Evolutionary conservation across 169 alveolate species (phyloP), one percentile per base, ranked within the genome.

Genomic region (Plasmodium gaboni): DNA sequence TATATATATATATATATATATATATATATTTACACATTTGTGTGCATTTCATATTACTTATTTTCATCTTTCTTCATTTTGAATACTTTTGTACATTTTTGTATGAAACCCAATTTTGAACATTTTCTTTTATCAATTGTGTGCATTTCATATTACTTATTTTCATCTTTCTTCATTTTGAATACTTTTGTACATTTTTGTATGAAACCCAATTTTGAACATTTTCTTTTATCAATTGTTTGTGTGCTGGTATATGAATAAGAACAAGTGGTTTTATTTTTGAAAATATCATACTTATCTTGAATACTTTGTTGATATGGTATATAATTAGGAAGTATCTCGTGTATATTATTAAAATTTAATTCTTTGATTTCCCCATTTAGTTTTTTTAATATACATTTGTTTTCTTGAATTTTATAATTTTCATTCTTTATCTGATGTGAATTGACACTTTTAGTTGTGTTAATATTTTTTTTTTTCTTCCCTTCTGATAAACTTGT

Each of bases 151-250:
- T 26, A 9, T 42, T 69, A 83, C 85, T 17, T 60, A 64, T 55
- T 7, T 38, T 38, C 46, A 38, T 0, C 46, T 6, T 38, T 15
- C 22, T 38, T 38, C 8, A 46, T 83, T 42, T 26, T 19, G 17
- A 85, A 67, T 1, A 85, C 86, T n/a, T 67, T 57, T 28, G 71
- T 65, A 13, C 91, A 83, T 44, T 83, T 83, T 38, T 83, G 38
- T 13, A 83, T 73, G 12, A 83, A 63, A 15, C 70, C 86, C 5
- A 42, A 53, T 24, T 83, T 19, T 1, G 28, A 17, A n/a, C 68
- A 42, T 17, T 28, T 64, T 17, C 57, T 19, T 55, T 83, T 57
- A 32, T 67, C 59, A 1, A 83, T 64, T n/a, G 53, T 65, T n/a
- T 83, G 85, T 57, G 67, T 44, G 44, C 51, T 67, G 3, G 67